Evolutionary conservation across 192 early-diverging fungal genomes (phyloP), one percentile per base, ranked within the genome.

Genomic region (Helicostylum pulchrum): DNA sequence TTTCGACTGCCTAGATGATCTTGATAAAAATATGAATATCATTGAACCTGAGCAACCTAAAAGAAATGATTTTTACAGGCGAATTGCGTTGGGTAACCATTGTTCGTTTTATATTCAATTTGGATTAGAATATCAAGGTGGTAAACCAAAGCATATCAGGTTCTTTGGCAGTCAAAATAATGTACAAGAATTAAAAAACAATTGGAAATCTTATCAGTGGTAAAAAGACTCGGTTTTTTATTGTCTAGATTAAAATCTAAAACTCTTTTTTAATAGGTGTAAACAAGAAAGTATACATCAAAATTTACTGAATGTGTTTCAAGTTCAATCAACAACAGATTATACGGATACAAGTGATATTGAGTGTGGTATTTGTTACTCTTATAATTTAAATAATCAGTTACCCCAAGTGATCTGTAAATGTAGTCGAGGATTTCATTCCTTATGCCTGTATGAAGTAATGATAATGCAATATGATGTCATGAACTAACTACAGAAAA

Each of bases 291-390:
- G 45, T 30, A 15, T 55, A 23, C 14, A 65, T 19, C 23, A 31
- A 45, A 53, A 46, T 10, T n/a, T 53, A 17, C 14, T 21, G 15
- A 52, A 26, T 4, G 63, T 54, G 20, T 19, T 55, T 46, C 26
- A 45, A 45, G 63, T 45, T 20, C 39, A 46, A 44, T 11, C 39
- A 36, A 39, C 34, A 12, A 20, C 44, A 14, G 63, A 65, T 7
- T 30, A 55, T 7, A 43, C 45, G 15, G 11, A 62, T 9, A 2
- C 34, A 12, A 50, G 23, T 15, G 59, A 70, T 20, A 51, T 64
- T 36, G 68, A 70, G 46, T 70, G 68, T 42, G 68, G 68, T 15
- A 70, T 70, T 17, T 70, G 68, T n/a, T 70, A 70, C 39, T 45
- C 61, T 19, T 70, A 64, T 36, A 62, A 70, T 21, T 30, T 70